Conservation (phyloP, 106 monocot genomes). For the Dendrobium chrysotoxum region DNA sequence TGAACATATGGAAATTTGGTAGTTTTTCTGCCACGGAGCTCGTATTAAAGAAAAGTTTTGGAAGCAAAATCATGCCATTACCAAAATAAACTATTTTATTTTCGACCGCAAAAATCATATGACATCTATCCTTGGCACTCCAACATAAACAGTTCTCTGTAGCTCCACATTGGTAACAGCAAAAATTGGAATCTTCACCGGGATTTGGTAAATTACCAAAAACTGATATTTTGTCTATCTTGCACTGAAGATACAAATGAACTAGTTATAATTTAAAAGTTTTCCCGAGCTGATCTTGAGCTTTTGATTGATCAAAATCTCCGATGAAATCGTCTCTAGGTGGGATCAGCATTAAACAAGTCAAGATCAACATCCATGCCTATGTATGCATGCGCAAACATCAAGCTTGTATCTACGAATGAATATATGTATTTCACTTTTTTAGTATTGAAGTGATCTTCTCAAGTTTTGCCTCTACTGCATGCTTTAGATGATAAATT, state of each 20-base stretch:
- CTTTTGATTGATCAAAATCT: neutral
- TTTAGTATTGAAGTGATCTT: no score
- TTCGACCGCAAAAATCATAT: neutral
- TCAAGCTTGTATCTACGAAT: neutral
- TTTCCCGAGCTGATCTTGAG: neutral
- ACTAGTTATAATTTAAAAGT: neutral
- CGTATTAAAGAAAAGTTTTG: neutral
- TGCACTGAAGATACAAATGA: neutral
- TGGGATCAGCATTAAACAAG: neutral
- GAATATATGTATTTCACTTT: neutral
- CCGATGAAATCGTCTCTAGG: neutral
- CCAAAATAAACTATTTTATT: neutral
- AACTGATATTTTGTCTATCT: neutral
- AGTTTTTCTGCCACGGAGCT: no score
- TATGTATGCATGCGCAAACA: neutral
- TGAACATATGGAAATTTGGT: neutral
- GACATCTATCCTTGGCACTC: neutral
- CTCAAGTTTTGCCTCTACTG: no score
- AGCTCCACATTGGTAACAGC: neutral
- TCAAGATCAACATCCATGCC: neutral
- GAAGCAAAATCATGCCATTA: neutral
- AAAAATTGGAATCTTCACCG: neutral
- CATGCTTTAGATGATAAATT: no score
- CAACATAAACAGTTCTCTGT: neutral
- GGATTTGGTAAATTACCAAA: neutral